Base-by-base conservation (phyloP, 2,329 filamentous ascomycete genomes). In the Triangularia verruculosa region DNA sequence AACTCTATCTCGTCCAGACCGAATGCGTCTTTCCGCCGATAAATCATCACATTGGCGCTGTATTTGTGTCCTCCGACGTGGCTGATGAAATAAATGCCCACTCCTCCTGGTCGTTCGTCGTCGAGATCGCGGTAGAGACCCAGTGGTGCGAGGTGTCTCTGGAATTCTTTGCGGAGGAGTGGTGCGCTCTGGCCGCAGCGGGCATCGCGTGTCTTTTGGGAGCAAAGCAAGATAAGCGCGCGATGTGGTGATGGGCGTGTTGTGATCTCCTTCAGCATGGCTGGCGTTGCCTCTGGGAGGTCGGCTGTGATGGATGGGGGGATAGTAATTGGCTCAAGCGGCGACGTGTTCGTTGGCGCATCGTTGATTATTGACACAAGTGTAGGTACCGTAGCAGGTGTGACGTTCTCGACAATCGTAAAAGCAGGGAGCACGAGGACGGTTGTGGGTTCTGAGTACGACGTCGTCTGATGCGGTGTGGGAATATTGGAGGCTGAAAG, bases 31-130 rank as follows among this genome's bases (percentile, higher is more conserved):
- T 79, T 81, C 61, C 84, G 83, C 9, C 95, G 85, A 76, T 99
- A 98, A 1, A 99, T 82, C 80, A 99, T 91, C 70, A 98, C 87
- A 72, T 99, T 99, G 27, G 95, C 95, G 55, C 89, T 88, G 78
- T 96, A 98, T 79, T 97, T 97, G 80, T 99, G 95, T 0, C 95
- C 95, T 27, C 95, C 95, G 2, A 97, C 93, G 73, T 99, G 95
- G 69, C 88, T 94, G 73, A 98, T 96, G 74, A 97, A 98, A 78
- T 97, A 97, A 68, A 99, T 91, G 0, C 92, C 94, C 5, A 97
- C 94, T 12, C 95, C 95, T 11, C 94, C 94, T 0, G 93, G 92
- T 63, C 95, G 81, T 75, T 93, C 88, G 74, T 99, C 95, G 73
- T 96, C 87, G 55, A 95, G 78, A 74, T 98, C 94, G 28, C 95